Percentiles rank a stretch among this genome's conserved stretches.
These are phyloP conservation scores for Ascochyta fabae DNA, from an alignment of 2,329 filamentous ascomycete genomes.

Conservation along the genomic window DNA sequence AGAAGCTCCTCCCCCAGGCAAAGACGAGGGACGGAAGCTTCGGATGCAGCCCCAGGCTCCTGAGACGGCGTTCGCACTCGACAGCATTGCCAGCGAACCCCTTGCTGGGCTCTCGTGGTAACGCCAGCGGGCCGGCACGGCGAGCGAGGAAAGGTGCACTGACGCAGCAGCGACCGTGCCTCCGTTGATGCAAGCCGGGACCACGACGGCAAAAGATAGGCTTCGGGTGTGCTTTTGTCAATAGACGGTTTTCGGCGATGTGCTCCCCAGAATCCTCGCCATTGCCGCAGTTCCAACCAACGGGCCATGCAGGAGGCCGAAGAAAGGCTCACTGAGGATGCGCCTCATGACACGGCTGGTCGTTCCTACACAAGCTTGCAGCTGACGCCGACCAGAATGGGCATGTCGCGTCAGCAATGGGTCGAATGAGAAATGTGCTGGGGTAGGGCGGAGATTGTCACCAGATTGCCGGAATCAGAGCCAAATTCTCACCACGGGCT, in stretches of 20 bases:
- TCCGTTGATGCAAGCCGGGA: conserved; percentile 17
- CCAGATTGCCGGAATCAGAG: conserved; percentile 12
- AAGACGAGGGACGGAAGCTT: not conserved
- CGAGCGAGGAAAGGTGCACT: conserved; percentile 14
- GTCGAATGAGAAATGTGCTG: conserved; percentile 17
- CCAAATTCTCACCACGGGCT: conserved; percentile 20
- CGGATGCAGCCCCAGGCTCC: not conserved
- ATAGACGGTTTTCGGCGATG: not conserved
- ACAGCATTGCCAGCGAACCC: conserved; percentile 5
- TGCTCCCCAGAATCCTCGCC: conserved; percentile 5
- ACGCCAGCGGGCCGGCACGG: conserved; percentile 17
- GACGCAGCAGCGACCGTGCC: conserved; percentile 25
- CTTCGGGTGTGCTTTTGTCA: not conserved
- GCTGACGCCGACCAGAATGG: conserved; percentile 17
- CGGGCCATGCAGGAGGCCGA: conserved; percentile 23
- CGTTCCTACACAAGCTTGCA: conserved; percentile 18
- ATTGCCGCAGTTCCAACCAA: conserved; percentile 15
- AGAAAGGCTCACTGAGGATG: conserved; percentile 9
- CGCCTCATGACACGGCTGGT: conserved; percentile 17
- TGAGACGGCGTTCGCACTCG: not conserved
- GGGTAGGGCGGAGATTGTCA: conserved; percentile 27
- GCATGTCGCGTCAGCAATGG: conserved; percentile 32
- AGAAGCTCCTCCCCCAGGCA: not conserved
- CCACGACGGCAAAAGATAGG: not conserved
- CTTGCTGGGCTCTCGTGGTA: conserved; percentile 15